A percentile compares a stretch with the other conserved stretches of the same genome.
Evolutionary conservation across 257 asterid species (phyloP).

Genomic region (Salvia splendens): DNA sequence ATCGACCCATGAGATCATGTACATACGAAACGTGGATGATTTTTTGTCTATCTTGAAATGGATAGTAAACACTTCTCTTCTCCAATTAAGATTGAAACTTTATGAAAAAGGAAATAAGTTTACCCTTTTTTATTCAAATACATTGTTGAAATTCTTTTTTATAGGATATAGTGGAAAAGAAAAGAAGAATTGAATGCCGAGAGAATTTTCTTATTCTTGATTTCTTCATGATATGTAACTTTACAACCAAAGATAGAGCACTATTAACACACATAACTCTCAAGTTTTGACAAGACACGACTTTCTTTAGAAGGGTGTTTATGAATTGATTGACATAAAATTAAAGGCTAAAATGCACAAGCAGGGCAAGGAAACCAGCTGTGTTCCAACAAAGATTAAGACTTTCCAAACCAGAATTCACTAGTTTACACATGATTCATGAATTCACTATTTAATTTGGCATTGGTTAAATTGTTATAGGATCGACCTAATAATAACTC

Average conservation of each 20-base stretch:
- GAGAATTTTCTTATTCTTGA: no score
- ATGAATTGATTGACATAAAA: background rate
- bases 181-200: no score
- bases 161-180: no score
- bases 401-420: background rate
- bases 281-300: background rate
- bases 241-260: background rate
- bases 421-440: no score
- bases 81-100: background rate
- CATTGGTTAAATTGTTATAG: no score
- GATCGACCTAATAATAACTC: no score
- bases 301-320: background rate
- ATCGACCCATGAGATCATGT: background rate
- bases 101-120: no score
- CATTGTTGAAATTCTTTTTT: no score
- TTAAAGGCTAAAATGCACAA: constrained; percentile 13
- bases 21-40: background rate
- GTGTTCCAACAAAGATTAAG: constrained; percentile 27
- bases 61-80: background rate
- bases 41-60: background rate
- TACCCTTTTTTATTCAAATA: no score
- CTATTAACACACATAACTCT: constrained; percentile 15
- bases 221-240: no score
- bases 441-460: no score
- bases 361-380: constrained; percentile 24